phyloP scores from a whole-genome alignment of 2,329 filamentous ascomycete species.

The Cladosporium sp. region DNA sequence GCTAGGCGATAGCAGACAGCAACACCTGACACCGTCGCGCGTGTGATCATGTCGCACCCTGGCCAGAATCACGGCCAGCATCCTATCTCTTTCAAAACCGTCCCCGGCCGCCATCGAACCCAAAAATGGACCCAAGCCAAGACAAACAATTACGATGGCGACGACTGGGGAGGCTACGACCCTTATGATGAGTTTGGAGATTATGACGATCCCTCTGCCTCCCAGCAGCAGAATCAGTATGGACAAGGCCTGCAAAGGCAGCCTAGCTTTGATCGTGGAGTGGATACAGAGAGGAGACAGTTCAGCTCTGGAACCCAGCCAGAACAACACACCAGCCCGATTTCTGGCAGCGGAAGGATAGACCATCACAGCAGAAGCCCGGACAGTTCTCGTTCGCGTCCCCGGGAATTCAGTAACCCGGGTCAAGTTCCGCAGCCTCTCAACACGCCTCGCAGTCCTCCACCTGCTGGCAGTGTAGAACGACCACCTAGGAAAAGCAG shows the following conservation, averaged over 20 bases:
- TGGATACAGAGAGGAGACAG: constrained; percentile 43
- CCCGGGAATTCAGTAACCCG: constrained; percentile 49
- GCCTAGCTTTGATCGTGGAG: constrained; percentile 53
- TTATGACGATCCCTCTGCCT: constrained; percentile 37
- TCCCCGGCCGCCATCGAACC: constrained; percentile 84
- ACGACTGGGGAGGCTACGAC: constrained; percentile 77
- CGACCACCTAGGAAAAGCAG: constrained; percentile 63
- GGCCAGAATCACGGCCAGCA: constrained; percentile 27
- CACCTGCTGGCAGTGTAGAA: constrained; percentile 35
- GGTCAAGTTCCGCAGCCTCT: constrained; percentile 48
- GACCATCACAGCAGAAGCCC: background rate
- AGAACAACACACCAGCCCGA: background rate
- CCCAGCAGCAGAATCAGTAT: constrained; percentile 17
- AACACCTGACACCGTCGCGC: background rate
- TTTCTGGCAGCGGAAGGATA: background rate
- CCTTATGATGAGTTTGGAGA: constrained; percentile 56
- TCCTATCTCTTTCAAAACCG: constrained; percentile 69
- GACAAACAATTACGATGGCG: constrained; percentile 80
- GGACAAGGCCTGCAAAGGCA: constrained; percentile 29
- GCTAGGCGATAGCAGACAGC: constrained; percentile 1
- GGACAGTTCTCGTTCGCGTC: constrained; percentile 15
- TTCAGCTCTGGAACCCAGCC: constrained; percentile 33
- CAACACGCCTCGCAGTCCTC: constrained; percentile 39
- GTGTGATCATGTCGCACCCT: constrained; percentile 19
- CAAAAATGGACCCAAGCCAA: constrained; percentile 95